phyloP scores from a whole-genome alignment of 2,329 filamentous ascomycete species.

The Epichloe coenophiala region DNA sequence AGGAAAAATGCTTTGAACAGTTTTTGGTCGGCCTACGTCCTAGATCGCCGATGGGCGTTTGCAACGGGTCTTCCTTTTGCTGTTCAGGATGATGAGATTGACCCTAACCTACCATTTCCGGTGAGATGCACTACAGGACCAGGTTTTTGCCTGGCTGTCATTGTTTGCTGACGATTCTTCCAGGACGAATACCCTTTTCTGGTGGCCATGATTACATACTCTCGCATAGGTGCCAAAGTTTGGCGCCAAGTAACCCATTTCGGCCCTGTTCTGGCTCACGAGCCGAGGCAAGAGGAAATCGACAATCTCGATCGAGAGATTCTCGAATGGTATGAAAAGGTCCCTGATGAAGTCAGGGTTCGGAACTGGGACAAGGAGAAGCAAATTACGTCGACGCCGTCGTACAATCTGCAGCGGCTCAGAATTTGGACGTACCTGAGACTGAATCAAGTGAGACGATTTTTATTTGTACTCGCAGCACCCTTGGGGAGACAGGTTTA shows the following conservation, averaged over 20 bases:
- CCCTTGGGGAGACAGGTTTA: neutral
- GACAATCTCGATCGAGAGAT: slow-evolving; percentile 73
- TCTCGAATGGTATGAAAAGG: slow-evolving; percentile 69
- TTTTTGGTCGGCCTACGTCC: slow-evolving; percentile 77
- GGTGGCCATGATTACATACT: slow-evolving; percentile 74
- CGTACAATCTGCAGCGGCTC: slow-evolving; percentile 57
- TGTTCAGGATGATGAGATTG: slow-evolving; percentile 74
- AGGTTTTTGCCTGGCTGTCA: neutral
- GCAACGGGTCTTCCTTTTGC: slow-evolving; percentile 81
- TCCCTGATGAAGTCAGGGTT: slow-evolving; percentile 47
- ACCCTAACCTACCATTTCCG: slow-evolving; percentile 64
- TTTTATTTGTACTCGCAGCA: neutral
- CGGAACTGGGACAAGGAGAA: slow-evolving; percentile 45
- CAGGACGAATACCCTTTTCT: slow-evolving; percentile 54
- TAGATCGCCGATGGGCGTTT: slow-evolving; percentile 80
- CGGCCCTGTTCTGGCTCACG: slow-evolving; percentile 44
- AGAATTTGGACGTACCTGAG: slow-evolving; percentile 76
- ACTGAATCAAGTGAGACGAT: slow-evolving; percentile 52
- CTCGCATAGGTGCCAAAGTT: slow-evolving; percentile 69
- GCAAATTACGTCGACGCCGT: slow-evolving; percentile 39
- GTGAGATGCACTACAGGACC: slow-evolving; percentile 32
- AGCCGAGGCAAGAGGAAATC: slow-evolving; percentile 61
- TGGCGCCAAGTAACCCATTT: slow-evolving; percentile 69
- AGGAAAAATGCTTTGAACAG: slow-evolving; percentile 54
- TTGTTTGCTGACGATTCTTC: neutral